Conservation (phyloP, 495 filamentous ascomycete genomes). For the Astrothelium subdiscretum region DNA sequence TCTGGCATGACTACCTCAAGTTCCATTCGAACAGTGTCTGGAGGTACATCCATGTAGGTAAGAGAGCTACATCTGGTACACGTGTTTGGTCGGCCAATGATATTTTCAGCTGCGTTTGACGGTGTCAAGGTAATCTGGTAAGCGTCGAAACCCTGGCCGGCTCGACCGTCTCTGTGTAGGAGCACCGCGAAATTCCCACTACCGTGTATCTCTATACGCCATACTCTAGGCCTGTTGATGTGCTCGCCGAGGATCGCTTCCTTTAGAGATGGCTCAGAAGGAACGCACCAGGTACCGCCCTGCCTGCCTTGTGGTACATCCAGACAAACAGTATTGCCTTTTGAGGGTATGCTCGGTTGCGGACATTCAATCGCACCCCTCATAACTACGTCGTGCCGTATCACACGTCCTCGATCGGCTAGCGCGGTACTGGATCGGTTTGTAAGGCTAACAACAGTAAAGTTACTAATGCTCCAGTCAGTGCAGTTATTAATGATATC, state of each 20-base stretch:
- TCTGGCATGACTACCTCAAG: not conserved
- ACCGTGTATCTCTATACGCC: not conserved
- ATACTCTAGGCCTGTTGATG: not conserved
- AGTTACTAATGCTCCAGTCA: not conserved
- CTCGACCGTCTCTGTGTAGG: not conserved
- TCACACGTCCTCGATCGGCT: not conserved
- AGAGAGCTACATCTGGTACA: not conserved
- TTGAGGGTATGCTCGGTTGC: not conserved
- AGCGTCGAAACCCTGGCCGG: not conserved
- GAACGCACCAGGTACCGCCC: not conserved
- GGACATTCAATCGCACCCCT: not conserved
- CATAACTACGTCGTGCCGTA: not conserved
- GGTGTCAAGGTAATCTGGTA: not conserved
- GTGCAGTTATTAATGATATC: not conserved
- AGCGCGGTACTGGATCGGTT: not conserved
- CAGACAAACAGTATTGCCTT: not conserved
- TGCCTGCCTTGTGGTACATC: not conserved
- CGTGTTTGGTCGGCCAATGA: not conserved
- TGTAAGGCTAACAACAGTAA: not conserved
- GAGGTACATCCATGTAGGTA: not conserved
- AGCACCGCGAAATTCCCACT: not conserved
- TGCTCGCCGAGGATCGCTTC: not conserved
- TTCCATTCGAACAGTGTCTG: not conserved
- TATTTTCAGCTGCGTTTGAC: not conserved
- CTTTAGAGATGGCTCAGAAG: not conserved